These are phyloP conservation scores for Neocatenulostroma microsporum DNA, from an alignment of 2,329 filamentous ascomycete species.

Conservation along the genomic window DNA sequence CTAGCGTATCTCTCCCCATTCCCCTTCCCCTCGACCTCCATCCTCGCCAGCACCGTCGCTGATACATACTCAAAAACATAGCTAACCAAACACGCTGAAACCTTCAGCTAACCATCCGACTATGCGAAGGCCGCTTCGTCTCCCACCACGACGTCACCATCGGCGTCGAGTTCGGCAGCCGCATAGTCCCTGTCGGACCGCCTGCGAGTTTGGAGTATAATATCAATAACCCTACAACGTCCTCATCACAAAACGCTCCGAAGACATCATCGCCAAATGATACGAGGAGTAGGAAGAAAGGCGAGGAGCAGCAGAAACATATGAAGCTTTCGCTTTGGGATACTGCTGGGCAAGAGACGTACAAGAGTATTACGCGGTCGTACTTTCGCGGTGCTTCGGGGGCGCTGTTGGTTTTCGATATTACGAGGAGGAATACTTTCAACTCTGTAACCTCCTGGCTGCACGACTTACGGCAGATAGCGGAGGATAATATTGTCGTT, in stretches of 20 bases:
- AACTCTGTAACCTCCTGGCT: conserved; percentile 87
- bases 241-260: conserved; percentile 1
- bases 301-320: conserved; percentile 52
- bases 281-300: conserved; percentile 14
- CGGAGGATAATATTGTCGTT: conserved; percentile 90
- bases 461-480: conserved; percentile 85
- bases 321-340: conserved; percentile 97
- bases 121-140: conserved; percentile 93
- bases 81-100: conserved; percentile 18
- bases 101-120: conserved; percentile 71
- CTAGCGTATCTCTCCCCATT: conserved; percentile 45
- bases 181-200: conserved; percentile 83
- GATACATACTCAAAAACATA: no score
- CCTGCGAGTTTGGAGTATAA: conserved; percentile 57
- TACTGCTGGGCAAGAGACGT: conserved; percentile 93
- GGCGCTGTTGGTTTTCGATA: conserved; percentile 87
- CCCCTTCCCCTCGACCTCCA: conserved; percentile 1
- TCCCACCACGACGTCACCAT: conserved; percentile 95
- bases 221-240: conserved; percentile 42
- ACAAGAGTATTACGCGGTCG: conserved; percentile 89
- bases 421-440: conserved; percentile 78
- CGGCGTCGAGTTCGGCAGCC: conserved; percentile 89
- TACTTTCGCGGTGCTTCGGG: conserved; percentile 81
- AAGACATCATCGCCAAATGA: conserved; percentile 14
- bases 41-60: conserved; percentile 14